Evolutionary conservation across 306 rosid genomes (phyloP).

Genomic region (Phaseolus lunatus): DNA sequence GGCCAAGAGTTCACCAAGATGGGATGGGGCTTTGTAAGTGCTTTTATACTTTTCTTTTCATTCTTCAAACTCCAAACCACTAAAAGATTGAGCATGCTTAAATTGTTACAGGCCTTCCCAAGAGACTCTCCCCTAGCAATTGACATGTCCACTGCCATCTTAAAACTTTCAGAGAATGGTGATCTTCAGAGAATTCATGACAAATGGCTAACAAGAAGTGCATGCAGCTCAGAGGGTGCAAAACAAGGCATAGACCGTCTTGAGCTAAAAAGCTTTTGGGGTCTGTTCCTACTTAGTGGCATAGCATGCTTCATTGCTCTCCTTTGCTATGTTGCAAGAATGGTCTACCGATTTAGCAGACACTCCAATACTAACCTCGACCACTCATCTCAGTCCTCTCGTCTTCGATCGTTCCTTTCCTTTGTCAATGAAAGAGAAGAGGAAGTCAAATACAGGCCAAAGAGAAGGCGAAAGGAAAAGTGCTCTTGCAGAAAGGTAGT

Average conservation of each 20-base stretch:
- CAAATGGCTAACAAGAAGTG: slow-evolving; percentile 74
- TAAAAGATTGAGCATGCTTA: slow-evolving; percentile 19
- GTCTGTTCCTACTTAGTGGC: slow-evolving; percentile 68
- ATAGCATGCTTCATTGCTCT: slow-evolving; percentile 70
- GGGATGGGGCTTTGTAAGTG: slow-evolving; percentile 97
- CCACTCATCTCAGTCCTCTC: slow-evolving; percentile 42
- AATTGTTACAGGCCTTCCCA: slow-evolving; percentile 63
- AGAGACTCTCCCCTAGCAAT: slow-evolving; percentile 80
- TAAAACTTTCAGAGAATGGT: slow-evolving; percentile 74
- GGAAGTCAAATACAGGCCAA: slow-evolving; percentile 43
- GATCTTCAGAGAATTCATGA: slow-evolving; percentile 80
- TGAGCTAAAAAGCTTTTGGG: slow-evolving; percentile 72
- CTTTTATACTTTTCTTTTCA: too few relatives aligned
- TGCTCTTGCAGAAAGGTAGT: slow-evolving; percentile 47
- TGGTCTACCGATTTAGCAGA: slow-evolving; percentile 58
- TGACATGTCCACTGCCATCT: slow-evolving; percentile 74
- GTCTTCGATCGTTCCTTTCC: slow-evolving; percentile 65
- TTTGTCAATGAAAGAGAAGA: slow-evolving; percentile 71
- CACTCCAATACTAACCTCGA: slow-evolving; percentile 14
- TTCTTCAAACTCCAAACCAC: too few relatives aligned
- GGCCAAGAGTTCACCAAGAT: slow-evolving; percentile 91
- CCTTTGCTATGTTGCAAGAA: slow-evolving; percentile 50
- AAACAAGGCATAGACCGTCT: slow-evolving; percentile 68
- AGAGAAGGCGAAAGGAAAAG: slow-evolving; percentile 44
- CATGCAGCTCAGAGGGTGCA: slow-evolving; percentile 69